These are phyloP conservation scores for Nitzschia sp. DNA, from an alignment of 108 stramenopile genomes.

Conservation along the genomic window DNA sequence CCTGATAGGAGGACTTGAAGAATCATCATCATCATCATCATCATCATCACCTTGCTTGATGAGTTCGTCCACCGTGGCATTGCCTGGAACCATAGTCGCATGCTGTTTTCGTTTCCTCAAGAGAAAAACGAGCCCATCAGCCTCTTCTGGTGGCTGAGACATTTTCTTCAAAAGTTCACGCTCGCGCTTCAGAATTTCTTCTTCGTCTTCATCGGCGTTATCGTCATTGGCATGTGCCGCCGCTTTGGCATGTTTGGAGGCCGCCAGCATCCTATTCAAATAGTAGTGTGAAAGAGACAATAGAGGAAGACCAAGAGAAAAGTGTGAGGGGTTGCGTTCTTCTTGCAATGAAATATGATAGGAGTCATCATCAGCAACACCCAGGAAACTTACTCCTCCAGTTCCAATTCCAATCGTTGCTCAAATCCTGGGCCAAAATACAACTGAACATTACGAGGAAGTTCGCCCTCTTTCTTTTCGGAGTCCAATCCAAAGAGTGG, in stretches of 20 bases:
- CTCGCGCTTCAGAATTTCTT: not conserved
- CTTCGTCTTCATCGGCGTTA: not conserved
- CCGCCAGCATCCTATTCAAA: not conserved
- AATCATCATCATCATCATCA: too few relatives aligned
- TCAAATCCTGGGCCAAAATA: slow-evolving; percentile 91
- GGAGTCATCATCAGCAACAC: not conserved
- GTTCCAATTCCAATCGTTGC: slow-evolving; percentile 77
- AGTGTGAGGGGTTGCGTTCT: not conserved
- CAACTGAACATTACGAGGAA: slow-evolving; percentile 54
- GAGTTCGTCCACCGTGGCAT: too few relatives aligned
- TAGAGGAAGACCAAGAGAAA: slow-evolving; percentile 8
- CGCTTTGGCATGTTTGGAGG: not conserved
- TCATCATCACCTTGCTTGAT: too few relatives aligned
- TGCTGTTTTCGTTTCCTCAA: too few relatives aligned
- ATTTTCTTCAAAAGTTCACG: not conserved
- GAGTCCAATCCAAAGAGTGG: slow-evolving; percentile 35
- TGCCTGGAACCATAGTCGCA: too few relatives aligned
- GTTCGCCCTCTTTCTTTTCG: slow-evolving; percentile 27
- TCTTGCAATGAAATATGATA: not conserved
- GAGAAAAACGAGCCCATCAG: too few relatives aligned
- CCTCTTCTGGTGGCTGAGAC: too few relatives aligned
- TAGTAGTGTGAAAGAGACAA: not conserved
- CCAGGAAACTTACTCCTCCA: slow-evolving; percentile 59
- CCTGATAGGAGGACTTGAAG: too few relatives aligned
- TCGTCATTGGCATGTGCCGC: not conserved